Percentiles rank a stretch among this genome's conserved stretches.
Conservation (phyloP, 345 rosid genomes). For the Isatis tinctoria region DNA sequence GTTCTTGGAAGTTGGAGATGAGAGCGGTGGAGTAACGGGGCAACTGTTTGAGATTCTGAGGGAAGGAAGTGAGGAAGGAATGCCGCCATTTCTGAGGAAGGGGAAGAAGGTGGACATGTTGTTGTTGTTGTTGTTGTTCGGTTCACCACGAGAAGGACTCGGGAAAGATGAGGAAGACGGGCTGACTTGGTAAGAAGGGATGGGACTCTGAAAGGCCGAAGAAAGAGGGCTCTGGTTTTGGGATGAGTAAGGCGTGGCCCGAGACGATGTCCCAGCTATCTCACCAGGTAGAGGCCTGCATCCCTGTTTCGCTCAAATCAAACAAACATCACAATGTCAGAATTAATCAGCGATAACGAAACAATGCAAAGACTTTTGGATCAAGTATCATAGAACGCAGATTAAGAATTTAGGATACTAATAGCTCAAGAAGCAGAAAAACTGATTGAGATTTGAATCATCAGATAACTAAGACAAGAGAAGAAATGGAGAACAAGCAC, state of each 20-base stretch:
- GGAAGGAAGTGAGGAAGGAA: slow-evolving; percentile 83
- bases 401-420: neutral
- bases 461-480: neutral
- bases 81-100: slow-evolving; percentile 47
- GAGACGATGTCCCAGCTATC: slow-evolving; percentile 53
- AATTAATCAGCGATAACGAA: neutral
- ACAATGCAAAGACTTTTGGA: slow-evolving; percentile 6
- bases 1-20: slow-evolving; percentile 80
- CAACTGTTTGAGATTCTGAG: slow-evolving; percentile 96
- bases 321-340: slow-evolving; percentile 1
- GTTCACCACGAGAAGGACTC: slow-evolving; percentile 64
- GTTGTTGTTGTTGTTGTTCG: slow-evolving; percentile 10
- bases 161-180: slow-evolving; percentile 88
- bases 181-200: slow-evolving; percentile 86
- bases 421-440: neutral
- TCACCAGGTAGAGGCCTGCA: slow-evolving; percentile 58
- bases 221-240: slow-evolving; percentile 87
- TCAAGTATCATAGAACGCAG: neutral
- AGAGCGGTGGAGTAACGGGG: slow-evolving; percentile 91
- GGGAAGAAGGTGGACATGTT: slow-evolving; percentile 56
- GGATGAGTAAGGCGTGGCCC: slow-evolving; percentile 59
- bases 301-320: slow-evolving; percentile 52
- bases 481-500: neutral
- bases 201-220: slow-evolving; percentile 86
- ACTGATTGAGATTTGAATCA: no score